Evolutionary conservation across 768 basidiomycete genomes (phyloP).

Genomic region (Termitomyces sp.): DNA sequence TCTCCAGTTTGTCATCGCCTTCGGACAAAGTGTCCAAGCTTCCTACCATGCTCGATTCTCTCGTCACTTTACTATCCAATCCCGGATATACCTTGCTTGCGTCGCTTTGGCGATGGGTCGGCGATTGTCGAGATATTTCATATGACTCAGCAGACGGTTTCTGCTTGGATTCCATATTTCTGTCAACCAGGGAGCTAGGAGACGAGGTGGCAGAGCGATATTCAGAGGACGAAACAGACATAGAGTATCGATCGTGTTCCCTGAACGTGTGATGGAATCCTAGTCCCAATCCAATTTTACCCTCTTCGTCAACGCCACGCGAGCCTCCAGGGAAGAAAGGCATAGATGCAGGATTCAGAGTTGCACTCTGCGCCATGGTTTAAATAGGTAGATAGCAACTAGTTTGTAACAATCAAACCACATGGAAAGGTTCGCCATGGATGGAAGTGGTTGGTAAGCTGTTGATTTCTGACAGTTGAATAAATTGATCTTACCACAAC

Average conservation of each 20-base stretch:
- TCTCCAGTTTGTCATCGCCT: constrained; percentile 36
- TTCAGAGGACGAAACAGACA: constrained; percentile 58
- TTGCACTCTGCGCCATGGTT: constrained; percentile 69
- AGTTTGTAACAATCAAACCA: constrained; percentile 31
- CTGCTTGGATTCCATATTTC: constrained; percentile 25
- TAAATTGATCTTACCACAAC: constrained; percentile 22
- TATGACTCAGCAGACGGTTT: constrained; percentile 28
- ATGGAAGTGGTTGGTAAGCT: constrained; percentile 30
- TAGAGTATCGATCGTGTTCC: constrained; percentile 42
- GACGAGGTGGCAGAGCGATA: constrained; percentile 65
- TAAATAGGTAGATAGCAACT: constrained; percentile 26
- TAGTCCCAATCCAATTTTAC: constrained; percentile 34
- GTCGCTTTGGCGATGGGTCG: constrained; percentile 41
- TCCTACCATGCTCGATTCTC: constrained; percentile 46
- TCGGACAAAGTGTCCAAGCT: constrained; percentile 51
- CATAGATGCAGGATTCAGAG: constrained; percentile 76
- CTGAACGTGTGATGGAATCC: constrained; percentile 40
- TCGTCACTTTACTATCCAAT: constrained; percentile 28
- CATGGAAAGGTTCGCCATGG: constrained; percentile 22
- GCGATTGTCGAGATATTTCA: constrained; percentile 39
- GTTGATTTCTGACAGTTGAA: constrained; percentile 16
- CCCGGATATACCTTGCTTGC: constrained; percentile 34
- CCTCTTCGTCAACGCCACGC: constrained; percentile 53
- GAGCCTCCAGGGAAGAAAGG: constrained; percentile 78
- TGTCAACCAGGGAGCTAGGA: constrained; percentile 52